A percentile compares a stretch with the other conserved stretches of the same genome.
These are phyloP conservation scores for Rhodomyrtus tomentosa DNA, from an alignment of 345 rosid species.

Conservation along the genomic window DNA sequence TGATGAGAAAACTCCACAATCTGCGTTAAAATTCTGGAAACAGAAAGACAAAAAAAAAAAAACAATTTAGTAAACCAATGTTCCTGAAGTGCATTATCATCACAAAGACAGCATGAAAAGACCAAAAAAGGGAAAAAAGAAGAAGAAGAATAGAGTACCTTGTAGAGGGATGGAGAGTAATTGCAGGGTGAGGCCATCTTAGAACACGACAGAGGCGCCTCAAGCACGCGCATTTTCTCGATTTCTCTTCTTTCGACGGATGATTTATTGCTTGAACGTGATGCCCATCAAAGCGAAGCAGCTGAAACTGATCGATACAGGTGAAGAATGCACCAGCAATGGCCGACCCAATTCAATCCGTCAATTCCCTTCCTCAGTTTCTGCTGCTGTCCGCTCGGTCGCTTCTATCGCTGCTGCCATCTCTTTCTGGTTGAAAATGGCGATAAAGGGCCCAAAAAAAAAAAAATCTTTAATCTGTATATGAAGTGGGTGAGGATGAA, in stretches of 20 bases:
- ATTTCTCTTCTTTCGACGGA: not conserved
- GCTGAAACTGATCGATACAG: not conserved
- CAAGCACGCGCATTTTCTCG: not conserved
- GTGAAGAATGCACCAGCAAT: not conserved
- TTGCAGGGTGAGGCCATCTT: slow-evolving; percentile 8
- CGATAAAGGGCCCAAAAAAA: not conserved
- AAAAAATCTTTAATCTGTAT: too few relatives aligned
- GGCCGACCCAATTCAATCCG: not conserved
- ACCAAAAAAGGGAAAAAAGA: not conserved
- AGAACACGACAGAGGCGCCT: not conserved
- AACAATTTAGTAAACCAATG: not conserved
- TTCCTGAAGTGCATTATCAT: not conserved
- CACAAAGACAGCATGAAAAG: not conserved
- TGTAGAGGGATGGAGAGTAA: slow-evolving; percentile 7
- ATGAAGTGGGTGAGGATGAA: not conserved
- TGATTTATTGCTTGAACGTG: not conserved
- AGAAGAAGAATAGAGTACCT: slow-evolving; percentile 9
- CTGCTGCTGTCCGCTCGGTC: not conserved
- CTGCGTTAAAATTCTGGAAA: slow-evolving; percentile 30
- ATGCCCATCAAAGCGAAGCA: not conserved
- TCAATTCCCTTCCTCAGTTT: not conserved
- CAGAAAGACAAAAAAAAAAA: not conserved
- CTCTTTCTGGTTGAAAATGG: not conserved
- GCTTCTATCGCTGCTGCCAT: not conserved
- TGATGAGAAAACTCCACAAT: slow-evolving; percentile 28